Conservation (phyloP, 176 grass and related monocot genomes). For the Chrysopogon serrulatus region DNA sequence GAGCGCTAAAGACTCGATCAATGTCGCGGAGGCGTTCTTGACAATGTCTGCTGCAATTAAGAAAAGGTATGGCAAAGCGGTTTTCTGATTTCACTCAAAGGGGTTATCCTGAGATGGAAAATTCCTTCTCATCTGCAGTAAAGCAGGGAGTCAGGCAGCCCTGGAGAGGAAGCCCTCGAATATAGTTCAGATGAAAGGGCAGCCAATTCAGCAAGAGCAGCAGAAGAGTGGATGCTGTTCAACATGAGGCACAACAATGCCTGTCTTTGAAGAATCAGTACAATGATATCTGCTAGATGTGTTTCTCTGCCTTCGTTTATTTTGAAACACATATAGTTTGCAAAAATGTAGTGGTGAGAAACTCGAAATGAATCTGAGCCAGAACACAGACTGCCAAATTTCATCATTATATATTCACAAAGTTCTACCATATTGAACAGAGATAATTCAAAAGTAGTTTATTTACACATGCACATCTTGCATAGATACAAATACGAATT, state of each 20-base stretch:
- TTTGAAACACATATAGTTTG: neutral
- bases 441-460: neutral
- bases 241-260: constrained; percentile 7
- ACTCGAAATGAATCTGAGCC: neutral
- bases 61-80: constrained; percentile 36
- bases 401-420: neutral
- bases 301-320: neutral
- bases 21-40: constrained; percentile 81
- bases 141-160: constrained; percentile 41
- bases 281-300: neutral
- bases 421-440: neutral
- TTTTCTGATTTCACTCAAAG: neutral
- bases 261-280: constrained; percentile 1
- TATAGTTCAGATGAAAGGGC: constrained; percentile 54
- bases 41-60: constrained; percentile 73
- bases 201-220: constrained; percentile 41
- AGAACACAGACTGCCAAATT: neutral
- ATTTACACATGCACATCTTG: constrained; percentile 15
- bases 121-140: constrained; percentile 14
- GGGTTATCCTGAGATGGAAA: constrained; percentile 17
- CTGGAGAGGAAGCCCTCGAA: constrained; percentile 39
- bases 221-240: constrained; percentile 61
- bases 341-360: neutral
- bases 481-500: neutral
- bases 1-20: constrained; percentile 84